phyloP scores from a whole-genome alignment of 805 yeast genomes.

The Candida nemodendra region DNA sequence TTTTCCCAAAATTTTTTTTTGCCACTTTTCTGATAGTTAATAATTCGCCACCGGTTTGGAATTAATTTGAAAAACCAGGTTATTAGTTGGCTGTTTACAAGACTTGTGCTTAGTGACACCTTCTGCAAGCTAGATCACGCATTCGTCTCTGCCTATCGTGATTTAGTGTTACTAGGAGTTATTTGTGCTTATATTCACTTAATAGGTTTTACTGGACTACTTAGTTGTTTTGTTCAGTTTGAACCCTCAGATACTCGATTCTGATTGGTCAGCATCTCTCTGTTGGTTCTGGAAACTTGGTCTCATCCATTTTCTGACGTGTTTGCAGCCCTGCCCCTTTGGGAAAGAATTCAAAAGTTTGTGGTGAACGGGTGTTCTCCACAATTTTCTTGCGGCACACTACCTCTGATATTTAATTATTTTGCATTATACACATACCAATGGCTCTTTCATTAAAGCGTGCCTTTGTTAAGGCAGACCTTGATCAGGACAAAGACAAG shows the following conservation, averaged over 20 bases:
- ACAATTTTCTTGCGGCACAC: not conserved
- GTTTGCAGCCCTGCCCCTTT: too few species aligned
- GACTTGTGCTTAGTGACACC: not conserved
- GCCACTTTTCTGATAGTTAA: conserved; percentile 9
- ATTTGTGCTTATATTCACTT: not conserved
- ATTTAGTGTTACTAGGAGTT: not conserved
- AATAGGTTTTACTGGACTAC: conserved; percentile 32
- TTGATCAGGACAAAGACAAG: conserved; percentile 15
- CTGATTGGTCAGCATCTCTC: conserved; percentile 23
- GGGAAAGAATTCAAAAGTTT: too few species aligned
- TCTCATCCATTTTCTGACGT: too few species aligned
- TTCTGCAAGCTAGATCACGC: not conserved
- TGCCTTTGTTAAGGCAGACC: conserved; percentile 18
- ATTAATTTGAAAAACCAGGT: conserved; percentile 16
- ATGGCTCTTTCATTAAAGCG: conserved; percentile 32
- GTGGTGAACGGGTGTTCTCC: not conserved
- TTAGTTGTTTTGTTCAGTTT: conserved; percentile 37
- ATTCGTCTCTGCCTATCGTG: not conserved
- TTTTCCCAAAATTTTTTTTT: conserved; percentile 12
- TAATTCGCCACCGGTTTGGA: conserved; percentile 20
- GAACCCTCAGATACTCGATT: conserved; percentile 15
- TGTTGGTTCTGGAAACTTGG: conserved; percentile 4
- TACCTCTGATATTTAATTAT: not conserved
- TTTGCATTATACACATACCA: conserved; percentile 2
- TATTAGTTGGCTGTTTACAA: conserved; percentile 13